A percentile compares a stretch with the other conserved stretches of the same genome.
Evolutionary conservation across 2,329 filamentous ascomycete species (phyloP).

Genomic region (Zasmidium cellare): DNA sequence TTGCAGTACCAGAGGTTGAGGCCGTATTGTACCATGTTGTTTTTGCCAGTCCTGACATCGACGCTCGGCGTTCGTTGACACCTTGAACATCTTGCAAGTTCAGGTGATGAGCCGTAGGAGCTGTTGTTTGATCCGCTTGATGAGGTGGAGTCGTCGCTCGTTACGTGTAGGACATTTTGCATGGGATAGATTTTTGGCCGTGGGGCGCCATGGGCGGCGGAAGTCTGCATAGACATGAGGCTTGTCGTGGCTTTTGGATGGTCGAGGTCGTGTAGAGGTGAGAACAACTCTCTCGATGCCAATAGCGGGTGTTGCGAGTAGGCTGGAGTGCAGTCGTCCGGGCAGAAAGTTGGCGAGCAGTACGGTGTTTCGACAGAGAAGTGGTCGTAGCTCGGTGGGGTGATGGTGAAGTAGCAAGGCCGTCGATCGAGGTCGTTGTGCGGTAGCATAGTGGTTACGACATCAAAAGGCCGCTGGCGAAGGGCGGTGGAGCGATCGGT

Average conservation of each 20-base stretch:
- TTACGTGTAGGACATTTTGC: conserved; percentile 35
- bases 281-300: conserved; percentile 14
- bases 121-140: conserved; percentile 23
- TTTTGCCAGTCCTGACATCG: conserved; percentile 34
- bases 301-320: conserved; percentile 24
- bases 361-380: conserved; percentile 21
- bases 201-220: conserved; percentile 27
- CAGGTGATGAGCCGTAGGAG: conserved; percentile 22
- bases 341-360: conserved; percentile 15
- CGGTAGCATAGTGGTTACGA: conserved; percentile 8
- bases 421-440: conserved; percentile 4
- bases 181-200: conserved; percentile 34
- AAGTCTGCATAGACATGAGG: conserved; percentile 35
- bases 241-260: conserved; percentile 23
- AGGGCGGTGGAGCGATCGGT: not conserved
- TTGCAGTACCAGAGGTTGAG: conserved; percentile 40
- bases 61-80: conserved; percentile 37
- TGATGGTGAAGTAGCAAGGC: conserved; percentile 21
- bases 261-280: not conserved
- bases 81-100: conserved; percentile 36
- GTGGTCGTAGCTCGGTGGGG: conserved; percentile 14
- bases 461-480: not conserved
- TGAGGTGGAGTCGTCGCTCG: conserved; percentile 30
- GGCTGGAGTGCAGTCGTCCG: conserved; percentile 4
- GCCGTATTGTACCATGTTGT: conserved; percentile 39